Conservation (phyloP, 2,329 filamentous ascomycete genomes). For the Aureobasidium sp. region DNA sequence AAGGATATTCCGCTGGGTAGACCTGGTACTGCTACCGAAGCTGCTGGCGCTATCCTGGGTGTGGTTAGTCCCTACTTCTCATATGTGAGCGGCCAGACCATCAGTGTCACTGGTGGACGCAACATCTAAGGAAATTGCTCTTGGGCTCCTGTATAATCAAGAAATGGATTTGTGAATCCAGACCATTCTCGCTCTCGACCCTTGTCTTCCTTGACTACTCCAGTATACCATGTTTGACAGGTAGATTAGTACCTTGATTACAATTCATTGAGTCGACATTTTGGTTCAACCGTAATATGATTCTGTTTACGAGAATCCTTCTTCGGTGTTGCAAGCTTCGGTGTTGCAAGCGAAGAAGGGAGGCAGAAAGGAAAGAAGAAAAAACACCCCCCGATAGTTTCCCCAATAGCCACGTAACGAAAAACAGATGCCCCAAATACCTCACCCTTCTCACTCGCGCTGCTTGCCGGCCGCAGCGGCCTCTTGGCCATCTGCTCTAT, state of each 20-base stretch:
- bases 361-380: neutral
- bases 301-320: neutral
- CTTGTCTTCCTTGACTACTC: neutral
- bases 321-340: neutral
- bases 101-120: conserved; percentile 74
- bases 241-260: no score
- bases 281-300: neutral
- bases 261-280: no score
- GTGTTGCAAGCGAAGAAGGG: neutral
- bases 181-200: neutral
- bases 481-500: neutral
- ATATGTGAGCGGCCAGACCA: conserved; percentile 81
- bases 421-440: neutral
- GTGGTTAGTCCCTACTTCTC: conserved; percentile 75
- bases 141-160: neutral
- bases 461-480: neutral
- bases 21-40: conserved; percentile 71
- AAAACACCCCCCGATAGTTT: neutral
- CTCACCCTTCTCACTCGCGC: neutral
- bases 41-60: conserved; percentile 68
- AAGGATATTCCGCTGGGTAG: conserved; percentile 71
- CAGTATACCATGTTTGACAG: neutral
- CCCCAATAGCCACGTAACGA: neutral
- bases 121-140: conserved; percentile 44
- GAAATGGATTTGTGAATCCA: neutral